Percentiles rank a stretch among this genome's conserved stretches.
These are phyloP conservation scores for Phytophthora sojae DNA, from an alignment of 352 stramenopile genomes.

Conservation along the genomic window DNA sequence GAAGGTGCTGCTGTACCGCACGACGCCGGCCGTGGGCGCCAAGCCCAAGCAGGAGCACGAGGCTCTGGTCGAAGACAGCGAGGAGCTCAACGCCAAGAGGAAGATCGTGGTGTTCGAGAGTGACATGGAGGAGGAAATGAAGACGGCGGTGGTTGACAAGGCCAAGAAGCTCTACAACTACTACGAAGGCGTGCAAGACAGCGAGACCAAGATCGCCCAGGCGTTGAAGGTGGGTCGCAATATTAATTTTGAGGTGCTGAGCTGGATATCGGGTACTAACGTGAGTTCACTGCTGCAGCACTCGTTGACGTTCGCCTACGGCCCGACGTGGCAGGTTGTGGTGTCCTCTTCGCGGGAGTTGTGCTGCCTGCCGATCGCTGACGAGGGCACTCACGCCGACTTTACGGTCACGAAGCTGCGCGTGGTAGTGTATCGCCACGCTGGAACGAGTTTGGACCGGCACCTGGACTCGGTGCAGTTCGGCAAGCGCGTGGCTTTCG, in stretches of 20 bases:
- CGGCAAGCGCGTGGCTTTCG: constrained; percentile 61
- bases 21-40: constrained; percentile 47
- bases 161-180: constrained; percentile 52
- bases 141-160: constrained; percentile 45
- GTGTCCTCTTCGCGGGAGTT: constrained; percentile 63
- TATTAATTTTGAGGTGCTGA: constrained; percentile 2
- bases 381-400: constrained; percentile 53
- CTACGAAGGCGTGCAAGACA: constrained; percentile 42
- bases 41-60: constrained; percentile 47
- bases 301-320: constrained; percentile 66
- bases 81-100: constrained; percentile 30
- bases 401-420: constrained; percentile 62
- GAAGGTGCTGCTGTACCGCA: constrained; percentile 81
- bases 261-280: constrained; percentile 11
- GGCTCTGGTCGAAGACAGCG: constrained; percentile 19
- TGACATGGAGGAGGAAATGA: constrained; percentile 65
- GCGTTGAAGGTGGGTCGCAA: constrained; percentile 58
- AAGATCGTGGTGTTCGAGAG: constrained; percentile 64
- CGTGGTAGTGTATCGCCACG: constrained; percentile 78
- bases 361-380: constrained; percentile 61
- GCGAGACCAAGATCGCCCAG: constrained; percentile 61
- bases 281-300: constrained; percentile 36
- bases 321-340: constrained; percentile 77
- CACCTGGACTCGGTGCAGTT: constrained; percentile 68
- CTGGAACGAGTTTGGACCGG: constrained; percentile 56